A percentile compares a stretch with the other conserved stretches of the same genome.
Conservation (phyloP, 176 grass and related monocot species). For the Dactylis glomerata region DNA sequence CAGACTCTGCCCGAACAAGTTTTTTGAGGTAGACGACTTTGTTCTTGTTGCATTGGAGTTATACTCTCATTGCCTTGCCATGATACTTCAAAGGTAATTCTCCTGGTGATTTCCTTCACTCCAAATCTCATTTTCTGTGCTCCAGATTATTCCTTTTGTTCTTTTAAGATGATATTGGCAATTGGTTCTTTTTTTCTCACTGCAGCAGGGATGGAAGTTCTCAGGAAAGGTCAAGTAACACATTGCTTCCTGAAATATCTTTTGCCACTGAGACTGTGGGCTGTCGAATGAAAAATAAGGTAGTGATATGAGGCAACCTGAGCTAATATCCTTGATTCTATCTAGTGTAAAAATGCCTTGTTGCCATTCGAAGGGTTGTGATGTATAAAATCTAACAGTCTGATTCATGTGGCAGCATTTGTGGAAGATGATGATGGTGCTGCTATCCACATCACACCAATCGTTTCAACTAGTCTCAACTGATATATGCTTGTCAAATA, state of each 20-base stretch:
- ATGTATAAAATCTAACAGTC: conserved; percentile 20
- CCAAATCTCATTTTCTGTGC: conserved; percentile 3
- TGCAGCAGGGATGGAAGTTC: conserved; percentile 42
- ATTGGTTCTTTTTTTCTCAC: neutral
- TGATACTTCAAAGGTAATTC: conserved; percentile 65
- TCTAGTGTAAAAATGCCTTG: neutral
- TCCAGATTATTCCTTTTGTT: conserved; percentile 25
- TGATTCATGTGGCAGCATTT: conserved; percentile 55
- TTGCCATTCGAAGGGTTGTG: conserved; percentile 13
- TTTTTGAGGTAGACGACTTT: conserved; percentile 75
- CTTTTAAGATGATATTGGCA: neutral
- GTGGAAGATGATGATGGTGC: conserved; percentile 70
- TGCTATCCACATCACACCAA: conserved; percentile 61
- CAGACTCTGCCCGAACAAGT: conserved; percentile 68
- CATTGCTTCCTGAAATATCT: conserved; percentile 73
- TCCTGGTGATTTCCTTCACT: neutral
- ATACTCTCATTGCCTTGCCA: conserved; percentile 51
- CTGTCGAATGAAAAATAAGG: conserved; percentile 67
- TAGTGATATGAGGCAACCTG: conserved; percentile 22
- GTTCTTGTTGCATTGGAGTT: conserved; percentile 61
- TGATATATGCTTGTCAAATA: conserved; percentile 65
- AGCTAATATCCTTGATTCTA: conserved; percentile 17
- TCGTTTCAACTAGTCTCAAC: conserved; percentile 54
- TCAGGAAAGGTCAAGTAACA: conserved; percentile 39
- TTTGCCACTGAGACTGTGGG: conserved; percentile 54